A percentile compares a stretch with the other conserved stretches of the same genome.
phyloP scores from a whole-genome alignment of 129 eudicot species.

The Ambrosia trifida region DNA sequence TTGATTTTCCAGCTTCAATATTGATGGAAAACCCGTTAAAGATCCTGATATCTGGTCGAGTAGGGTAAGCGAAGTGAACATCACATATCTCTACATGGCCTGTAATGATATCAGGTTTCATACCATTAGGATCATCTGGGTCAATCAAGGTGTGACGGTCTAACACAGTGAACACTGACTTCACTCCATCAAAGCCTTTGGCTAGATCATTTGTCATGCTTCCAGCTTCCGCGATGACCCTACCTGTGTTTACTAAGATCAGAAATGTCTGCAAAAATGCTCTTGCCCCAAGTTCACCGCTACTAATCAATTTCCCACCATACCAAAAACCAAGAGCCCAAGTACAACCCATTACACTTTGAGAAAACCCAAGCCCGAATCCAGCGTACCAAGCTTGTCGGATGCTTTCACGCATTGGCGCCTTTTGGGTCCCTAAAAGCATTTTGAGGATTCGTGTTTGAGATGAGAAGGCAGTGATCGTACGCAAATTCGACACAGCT shows the following conservation, averaged over 20 bases:
- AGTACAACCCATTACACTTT: constrained; percentile 48
- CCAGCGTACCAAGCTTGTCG: constrained; percentile 90
- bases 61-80: constrained; percentile 76
- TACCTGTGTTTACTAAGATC: constrained; percentile 68
- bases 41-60: constrained; percentile 53
- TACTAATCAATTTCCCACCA: constrained; percentile 64
- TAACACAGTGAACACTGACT: constrained; percentile 66
- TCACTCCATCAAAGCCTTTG: constrained; percentile 66
- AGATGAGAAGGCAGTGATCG: constrained; percentile 76
- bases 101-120: constrained; percentile 46
- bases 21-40: constrained; percentile 59
- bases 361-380: constrained; percentile 67
- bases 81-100: constrained; percentile 63
- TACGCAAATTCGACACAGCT: constrained; percentile 81
- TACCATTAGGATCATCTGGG: constrained; percentile 55
- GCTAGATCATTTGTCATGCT: constrained; percentile 80
- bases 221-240: constrained; percentile 82
- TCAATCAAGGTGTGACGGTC: constrained; percentile 65
- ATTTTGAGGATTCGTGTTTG: constrained; percentile 66
- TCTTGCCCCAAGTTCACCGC: constrained; percentile 53
- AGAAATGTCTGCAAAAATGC: constrained; percentile 62
- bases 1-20: constrained; percentile 77
- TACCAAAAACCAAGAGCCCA: constrained; percentile 90
- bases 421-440: constrained; percentile 70
- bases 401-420: constrained; percentile 63